Percentiles rank a stretch among this genome's conserved stretches.
These are phyloP conservation scores for Canavalia ensiformis DNA, from an alignment of 306 rosid species.

Conservation along the genomic window DNA sequence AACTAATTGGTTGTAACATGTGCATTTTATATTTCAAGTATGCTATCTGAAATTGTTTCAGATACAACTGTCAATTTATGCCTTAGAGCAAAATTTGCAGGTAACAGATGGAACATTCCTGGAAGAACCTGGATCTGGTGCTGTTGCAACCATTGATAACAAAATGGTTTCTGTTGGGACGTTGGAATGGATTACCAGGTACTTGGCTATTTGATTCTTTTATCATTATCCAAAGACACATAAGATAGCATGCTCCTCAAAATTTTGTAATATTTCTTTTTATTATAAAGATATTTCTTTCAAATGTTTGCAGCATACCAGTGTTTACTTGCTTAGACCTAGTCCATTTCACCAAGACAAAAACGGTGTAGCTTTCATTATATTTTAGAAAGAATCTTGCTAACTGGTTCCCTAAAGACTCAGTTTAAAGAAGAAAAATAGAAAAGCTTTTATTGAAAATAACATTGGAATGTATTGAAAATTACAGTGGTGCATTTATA, in stretches of 20 bases:
- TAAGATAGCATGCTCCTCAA: conserved; percentile 22
- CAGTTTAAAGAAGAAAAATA: too few species aligned
- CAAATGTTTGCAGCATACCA: background rate
- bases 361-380: conserved; percentile 6
- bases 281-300: conserved; percentile 9
- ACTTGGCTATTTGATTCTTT: conserved; percentile 35
- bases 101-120: conserved; percentile 84
- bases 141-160: conserved; percentile 76
- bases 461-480: too few species aligned
- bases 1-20: conserved; percentile 27
- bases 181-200: conserved; percentile 93
- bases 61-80: conserved; percentile 21
- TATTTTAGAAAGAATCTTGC: background rate
- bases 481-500: too few species aligned
- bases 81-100: conserved; percentile 54
- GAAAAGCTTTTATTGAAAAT: too few species aligned
- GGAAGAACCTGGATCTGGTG: conserved; percentile 99
- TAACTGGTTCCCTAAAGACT: too few species aligned
- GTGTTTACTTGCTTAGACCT: conserved; percentile 36
- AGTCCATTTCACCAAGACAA: conserved; percentile 13
- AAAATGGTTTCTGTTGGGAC: conserved; percentile 89
- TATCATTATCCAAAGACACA: conserved; percentile 20
- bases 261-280: conserved; percentile 30
- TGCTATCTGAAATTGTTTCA: conserved; percentile 33
- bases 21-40: conserved; percentile 35